Base-by-base conservation (phyloP, 1,284 basidiomycete species). In the Boletus mariae region DNA sequence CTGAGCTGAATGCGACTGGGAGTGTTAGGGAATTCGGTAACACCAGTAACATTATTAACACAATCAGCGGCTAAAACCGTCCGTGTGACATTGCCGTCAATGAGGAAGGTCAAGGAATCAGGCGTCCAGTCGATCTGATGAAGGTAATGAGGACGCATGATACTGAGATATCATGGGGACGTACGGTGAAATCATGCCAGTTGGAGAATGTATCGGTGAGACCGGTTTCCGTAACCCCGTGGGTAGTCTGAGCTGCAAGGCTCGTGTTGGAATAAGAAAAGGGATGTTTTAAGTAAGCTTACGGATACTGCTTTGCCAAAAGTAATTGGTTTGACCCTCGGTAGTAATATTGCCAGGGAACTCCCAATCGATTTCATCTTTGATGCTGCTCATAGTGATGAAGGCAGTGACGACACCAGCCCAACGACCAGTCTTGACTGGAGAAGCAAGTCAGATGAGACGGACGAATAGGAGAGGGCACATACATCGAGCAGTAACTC, bases 281-380 rank as follows among this genome's bases (percentile, higher is more conserved):
- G 10, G 7, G 13, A 10, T 7, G 2, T 26, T 4, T 23, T 26
- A 23, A 25, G 17, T 28, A 48, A 23, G 76, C 87, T 65, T 65
- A 89, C 87, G 85, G 59, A 90, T 81, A 47, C 76, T 54, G 38
- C 87, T 88, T 65, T 91, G 81, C 85, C 85, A 89, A 72, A 87
- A 92, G 64, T 75, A 86, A 68, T 92, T 92, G 46, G 82, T 84
- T 71, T 93, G 90, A 4, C 75, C 90, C 57, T 82, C 64, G 4
- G 78, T 80, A 4, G 80, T 83, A n/a, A 67, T 63, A 45, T 70
- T 71, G 23, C 87, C 85, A 48, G 85, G 85, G 60, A 84, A 90
- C 67, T 93, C 90, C 87, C 87, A 92, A 61, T 92, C 90, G 47
- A 94, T 90, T 69, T 92, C 91, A 66, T 92, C 89, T 66, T 89